Conservation (phyloP, 2,329 filamentous ascomycete genomes). For the Diaporthe ampelina region DNA sequence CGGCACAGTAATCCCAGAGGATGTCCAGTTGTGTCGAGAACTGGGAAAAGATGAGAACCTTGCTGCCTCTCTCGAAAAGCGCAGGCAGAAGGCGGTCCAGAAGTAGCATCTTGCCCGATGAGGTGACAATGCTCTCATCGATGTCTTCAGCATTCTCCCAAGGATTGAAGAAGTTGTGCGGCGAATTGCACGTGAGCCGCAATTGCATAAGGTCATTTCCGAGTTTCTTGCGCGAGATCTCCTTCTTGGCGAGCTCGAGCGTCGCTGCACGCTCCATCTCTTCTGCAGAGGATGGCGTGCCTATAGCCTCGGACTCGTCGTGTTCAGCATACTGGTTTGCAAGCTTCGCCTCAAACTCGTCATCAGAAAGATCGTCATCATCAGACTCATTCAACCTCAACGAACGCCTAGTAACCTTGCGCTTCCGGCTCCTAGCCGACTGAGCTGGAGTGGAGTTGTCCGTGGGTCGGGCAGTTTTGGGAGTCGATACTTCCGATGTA, state of each 20-base stretch:
- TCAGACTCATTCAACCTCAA: constrained; percentile 71
- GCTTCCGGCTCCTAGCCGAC: constrained; percentile 61
- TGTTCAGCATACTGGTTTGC: constrained; percentile 70
- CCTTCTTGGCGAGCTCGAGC: constrained; percentile 84
- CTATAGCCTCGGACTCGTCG: constrained; percentile 52
- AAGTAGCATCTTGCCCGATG: constrained; percentile 95
- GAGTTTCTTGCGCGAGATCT: constrained; percentile 91
- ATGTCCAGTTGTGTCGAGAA: constrained; percentile 96
- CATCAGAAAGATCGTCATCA: constrained; percentile 80
- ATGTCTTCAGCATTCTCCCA: constrained; percentile 75
- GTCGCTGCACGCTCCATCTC: constrained; percentile 76
- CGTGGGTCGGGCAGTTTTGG: constrained; percentile 82
- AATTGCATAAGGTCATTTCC: constrained; percentile 95
- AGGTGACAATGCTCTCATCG: constrained; percentile 86
- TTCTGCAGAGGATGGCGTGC: constrained; percentile 61
- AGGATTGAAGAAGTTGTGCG: constrained; percentile 97
- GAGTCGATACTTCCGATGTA: constrained; percentile 51
- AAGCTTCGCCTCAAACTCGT: constrained; percentile 85
- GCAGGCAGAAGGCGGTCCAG: constrained; percentile 86
- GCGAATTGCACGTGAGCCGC: constrained; percentile 90
- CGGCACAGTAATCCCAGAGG: constrained; percentile 84
- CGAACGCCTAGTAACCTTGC: constrained; percentile 59
- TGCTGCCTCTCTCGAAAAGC: constrained; percentile 82
- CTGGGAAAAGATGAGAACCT: constrained; percentile 95
- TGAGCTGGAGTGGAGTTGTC: constrained; percentile 80